Evolutionary conservation across 768 basidiomycete genomes (phyloP), one percentile per base, ranked within the genome.

Genomic region (Boletellus ananas): DNA sequence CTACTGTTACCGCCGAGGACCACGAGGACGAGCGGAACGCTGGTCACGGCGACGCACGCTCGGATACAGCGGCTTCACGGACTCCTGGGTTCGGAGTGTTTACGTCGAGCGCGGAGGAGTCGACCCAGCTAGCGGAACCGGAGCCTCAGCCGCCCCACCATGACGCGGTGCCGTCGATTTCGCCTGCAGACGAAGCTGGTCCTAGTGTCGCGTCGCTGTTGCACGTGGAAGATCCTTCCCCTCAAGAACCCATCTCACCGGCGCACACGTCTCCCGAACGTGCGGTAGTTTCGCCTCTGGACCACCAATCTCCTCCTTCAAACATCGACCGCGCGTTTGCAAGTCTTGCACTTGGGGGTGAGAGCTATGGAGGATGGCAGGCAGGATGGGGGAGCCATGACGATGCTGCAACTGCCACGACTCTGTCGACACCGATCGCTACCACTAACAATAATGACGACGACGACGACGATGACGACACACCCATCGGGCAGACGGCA

Each of bases 391-490:
- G 47, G 61, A 66, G 67, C 48, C 67, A 70, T 27, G 72, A 73
- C 20, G 29, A 47, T 11, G 39, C 29, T 43, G 34, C 59, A 14
- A 49, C 54, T 5, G 35, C 58, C 18, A 38, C 64, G n/a, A 45
- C 52, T 14, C 43, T 52, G 36, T 57, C 69, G 34, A 51, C 63
- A 36, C 58, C 69, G 31, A 18, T 49, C 16, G 40, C 61, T 25
- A 51, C 59, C 34, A 55, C 63, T 33, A 18, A 57, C 58, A 52
- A 63, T 13, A 51, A 63, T 13, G 78, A 81, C 13, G 78, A 81
- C 35, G 80, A 84, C 6, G 83, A 85, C 53, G 83, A 85, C 49
- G 83, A 85, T 55, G 83, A 85, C 50, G 84, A 85, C 61, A 84
- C 77, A 49, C 84, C 84, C 21, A 83, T 85, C 54, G 70, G 78